These are phyloP conservation scores for Rhodotorula sp. DNA, from an alignment of 1,284 basidiomycete species.

Conservation along the genomic window DNA sequence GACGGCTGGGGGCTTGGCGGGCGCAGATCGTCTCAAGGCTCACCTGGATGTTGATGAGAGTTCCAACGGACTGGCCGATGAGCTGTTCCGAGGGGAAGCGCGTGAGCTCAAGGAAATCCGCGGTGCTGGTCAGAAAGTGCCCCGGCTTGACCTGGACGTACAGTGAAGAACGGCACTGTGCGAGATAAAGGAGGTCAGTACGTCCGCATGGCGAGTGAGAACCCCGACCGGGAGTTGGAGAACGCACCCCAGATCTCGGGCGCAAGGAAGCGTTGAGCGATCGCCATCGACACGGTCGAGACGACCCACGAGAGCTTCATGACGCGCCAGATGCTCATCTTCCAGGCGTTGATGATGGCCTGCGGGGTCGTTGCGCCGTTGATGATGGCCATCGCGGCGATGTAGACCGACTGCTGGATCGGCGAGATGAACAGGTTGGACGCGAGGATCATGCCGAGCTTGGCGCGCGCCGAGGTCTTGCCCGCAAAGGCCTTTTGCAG, in stretches of 20 bases:
- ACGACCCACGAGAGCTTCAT: slow-evolving; percentile 73
- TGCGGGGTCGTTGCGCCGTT: slow-evolving; percentile 70
- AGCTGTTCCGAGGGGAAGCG: slow-evolving; percentile 3
- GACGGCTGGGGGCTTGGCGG: not conserved
- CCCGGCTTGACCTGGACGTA: not conserved
- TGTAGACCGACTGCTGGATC: slow-evolving; percentile 60
- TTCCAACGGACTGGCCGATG: slow-evolving; percentile 36
- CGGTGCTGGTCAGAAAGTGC: not conserved
- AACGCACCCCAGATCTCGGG: slow-evolving; percentile 53
- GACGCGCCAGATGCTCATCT: slow-evolving; percentile 70
- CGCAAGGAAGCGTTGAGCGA: slow-evolving; percentile 72
- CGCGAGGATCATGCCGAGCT: slow-evolving; percentile 70
- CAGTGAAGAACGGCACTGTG: slow-evolving; percentile 43
- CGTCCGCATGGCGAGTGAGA: no score
- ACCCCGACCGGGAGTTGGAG: no score
- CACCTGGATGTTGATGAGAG: slow-evolving; percentile 39
- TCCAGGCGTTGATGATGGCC: slow-evolving; percentile 68
- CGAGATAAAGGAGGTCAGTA: not conserved
- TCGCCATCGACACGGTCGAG: slow-evolving; percentile 65
- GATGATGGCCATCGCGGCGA: slow-evolving; percentile 75
- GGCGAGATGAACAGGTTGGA: slow-evolving; percentile 76
- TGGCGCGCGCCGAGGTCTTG: slow-evolving; percentile 65
- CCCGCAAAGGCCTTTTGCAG: slow-evolving; percentile 75
- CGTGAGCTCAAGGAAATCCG: not conserved
- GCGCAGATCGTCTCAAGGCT: not conserved